Evolutionary conservation across 176 grass and related monocot species (phyloP).

Genomic region (Rhynchospora breviuscula): DNA sequence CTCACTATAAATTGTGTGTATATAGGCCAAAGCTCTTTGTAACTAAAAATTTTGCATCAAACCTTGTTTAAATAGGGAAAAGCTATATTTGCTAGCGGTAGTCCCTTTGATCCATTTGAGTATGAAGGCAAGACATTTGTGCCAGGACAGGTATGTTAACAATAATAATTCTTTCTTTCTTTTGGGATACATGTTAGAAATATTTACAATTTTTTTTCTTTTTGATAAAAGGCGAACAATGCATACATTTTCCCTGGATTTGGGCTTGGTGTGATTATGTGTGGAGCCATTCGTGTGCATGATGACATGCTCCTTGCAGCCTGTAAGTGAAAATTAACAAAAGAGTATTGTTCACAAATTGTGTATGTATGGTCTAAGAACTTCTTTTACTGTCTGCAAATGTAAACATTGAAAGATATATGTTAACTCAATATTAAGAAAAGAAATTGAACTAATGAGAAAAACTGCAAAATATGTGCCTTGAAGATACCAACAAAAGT

Average conservation of each 20-base stretch:
- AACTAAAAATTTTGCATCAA: neutral
- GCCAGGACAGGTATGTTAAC: conserved; percentile 62
- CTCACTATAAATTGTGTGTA: neutral
- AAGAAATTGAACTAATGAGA: neutral
- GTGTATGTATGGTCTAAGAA: neutral
- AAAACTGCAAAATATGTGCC: neutral
- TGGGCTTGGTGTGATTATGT: conserved; percentile 81
- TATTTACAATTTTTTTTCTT: neutral
- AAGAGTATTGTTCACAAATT: neutral
- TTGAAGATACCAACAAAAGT: neutral
- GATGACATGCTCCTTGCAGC: conserved; percentile 93
- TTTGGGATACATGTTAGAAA: neutral
- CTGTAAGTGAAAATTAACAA: conserved; percentile 41
- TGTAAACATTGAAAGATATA: neutral
- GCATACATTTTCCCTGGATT: conserved; percentile 95
- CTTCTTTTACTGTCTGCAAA: neutral
- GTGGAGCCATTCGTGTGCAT: conserved; percentile 82
- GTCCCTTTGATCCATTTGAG: conserved; percentile 90
- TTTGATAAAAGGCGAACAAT: conserved; percentile 54
- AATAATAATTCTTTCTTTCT: neutral
- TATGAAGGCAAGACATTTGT: conserved; percentile 72
- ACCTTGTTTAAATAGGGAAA: conserved; percentile 52
- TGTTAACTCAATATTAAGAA: neutral
- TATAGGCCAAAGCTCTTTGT: neutral
- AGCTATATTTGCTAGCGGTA: conserved; percentile 87